These are phyloP conservation scores for Penicillium lagena DNA, from an alignment of 495 filamentous ascomycete species.

Conservation along the genomic window DNA sequence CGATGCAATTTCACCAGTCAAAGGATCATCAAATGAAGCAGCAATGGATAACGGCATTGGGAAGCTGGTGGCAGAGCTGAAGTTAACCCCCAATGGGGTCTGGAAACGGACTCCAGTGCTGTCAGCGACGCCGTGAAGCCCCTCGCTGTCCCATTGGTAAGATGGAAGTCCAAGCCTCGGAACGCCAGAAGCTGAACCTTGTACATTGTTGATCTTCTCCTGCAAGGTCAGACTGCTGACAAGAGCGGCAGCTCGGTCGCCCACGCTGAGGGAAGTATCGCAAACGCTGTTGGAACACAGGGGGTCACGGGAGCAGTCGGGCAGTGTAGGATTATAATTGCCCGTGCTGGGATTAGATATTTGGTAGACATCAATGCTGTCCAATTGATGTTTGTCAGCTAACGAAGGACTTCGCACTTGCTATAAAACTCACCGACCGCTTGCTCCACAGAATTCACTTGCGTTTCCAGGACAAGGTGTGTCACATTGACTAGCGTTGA, in stretches of 20 bases:
- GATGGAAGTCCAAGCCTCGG: slow-evolving; percentile 42
- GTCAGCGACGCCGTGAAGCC: slow-evolving; percentile 48
- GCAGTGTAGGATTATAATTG: neutral
- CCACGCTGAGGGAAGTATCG: slow-evolving; percentile 8
- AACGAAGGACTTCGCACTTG: too few species aligned
- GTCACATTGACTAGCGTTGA: too few species aligned
- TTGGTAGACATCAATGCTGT: too few species aligned
- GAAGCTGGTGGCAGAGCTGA: slow-evolving; percentile 49
- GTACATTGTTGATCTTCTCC: slow-evolving; percentile 47
- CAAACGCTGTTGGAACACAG: slow-evolving; percentile 21
- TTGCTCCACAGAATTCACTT: too few species aligned
- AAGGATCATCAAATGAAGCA: slow-evolving; percentile 47
- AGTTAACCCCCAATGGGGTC: slow-evolving; percentile 25
- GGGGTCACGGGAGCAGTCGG: slow-evolving; percentile 6
- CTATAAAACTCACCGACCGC: too few species aligned
- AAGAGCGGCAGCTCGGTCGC: neutral
- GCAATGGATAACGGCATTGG: slow-evolving; percentile 48
- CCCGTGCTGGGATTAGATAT: too few species aligned
- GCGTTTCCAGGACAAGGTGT: too few species aligned
- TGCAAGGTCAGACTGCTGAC: slow-evolving; percentile 22
- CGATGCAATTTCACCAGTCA: slow-evolving; percentile 44
- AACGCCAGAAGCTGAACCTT: slow-evolving; percentile 39
- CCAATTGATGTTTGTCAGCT: too few species aligned
- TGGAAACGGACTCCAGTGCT: slow-evolving; percentile 42
- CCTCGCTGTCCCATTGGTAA: slow-evolving; percentile 44